phyloP scores from a whole-genome alignment of 768 basidiomycete genomes.

The Serendipita sp. region DNA sequence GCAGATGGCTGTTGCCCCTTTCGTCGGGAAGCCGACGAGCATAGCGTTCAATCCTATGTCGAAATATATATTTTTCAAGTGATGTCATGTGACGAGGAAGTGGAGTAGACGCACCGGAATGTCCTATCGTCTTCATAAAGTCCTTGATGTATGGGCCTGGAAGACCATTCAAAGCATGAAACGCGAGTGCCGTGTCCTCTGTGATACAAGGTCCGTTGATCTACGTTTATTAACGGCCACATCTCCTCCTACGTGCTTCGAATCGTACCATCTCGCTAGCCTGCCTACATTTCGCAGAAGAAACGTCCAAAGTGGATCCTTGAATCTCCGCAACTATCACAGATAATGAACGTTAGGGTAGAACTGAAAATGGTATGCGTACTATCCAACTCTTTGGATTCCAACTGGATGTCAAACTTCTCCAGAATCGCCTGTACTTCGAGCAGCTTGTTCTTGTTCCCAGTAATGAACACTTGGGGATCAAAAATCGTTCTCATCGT shows the following conservation, averaged over 20 bases:
- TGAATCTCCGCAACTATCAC: conserved; percentile 79
- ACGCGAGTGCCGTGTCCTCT: conserved; percentile 91
- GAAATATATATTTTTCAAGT: background rate
- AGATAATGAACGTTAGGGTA: background rate
- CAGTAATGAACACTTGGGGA: conserved; percentile 72
- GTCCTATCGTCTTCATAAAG: conserved; percentile 69
- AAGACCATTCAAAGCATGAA: conserved; percentile 72
- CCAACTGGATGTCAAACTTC: conserved; percentile 49
- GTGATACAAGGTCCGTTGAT: conserved; percentile 48
- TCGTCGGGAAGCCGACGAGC: conserved; percentile 57
- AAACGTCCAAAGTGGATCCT: conserved; percentile 81
- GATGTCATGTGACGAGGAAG: background rate
- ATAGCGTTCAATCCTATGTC: conserved; percentile 58
- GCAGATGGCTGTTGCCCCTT: conserved; percentile 76
- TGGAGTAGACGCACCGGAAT: conserved; percentile 41
- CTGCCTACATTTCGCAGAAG: conserved; percentile 64
- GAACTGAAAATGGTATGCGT: conserved; percentile 18
- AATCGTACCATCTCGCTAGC: conserved; percentile 54
- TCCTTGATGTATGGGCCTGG: conserved; percentile 97
- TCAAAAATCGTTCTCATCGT: background rate
- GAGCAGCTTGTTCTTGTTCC: conserved; percentile 79
- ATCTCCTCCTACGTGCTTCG: background rate
- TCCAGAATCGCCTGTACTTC: conserved; percentile 75
- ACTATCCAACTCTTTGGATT: conserved; percentile 68
- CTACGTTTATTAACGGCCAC: conserved; percentile 12